Evolutionary conservation across 1,284 basidiomycete species (phyloP).

Genomic region (Agroathelia rolfsii): DNA sequence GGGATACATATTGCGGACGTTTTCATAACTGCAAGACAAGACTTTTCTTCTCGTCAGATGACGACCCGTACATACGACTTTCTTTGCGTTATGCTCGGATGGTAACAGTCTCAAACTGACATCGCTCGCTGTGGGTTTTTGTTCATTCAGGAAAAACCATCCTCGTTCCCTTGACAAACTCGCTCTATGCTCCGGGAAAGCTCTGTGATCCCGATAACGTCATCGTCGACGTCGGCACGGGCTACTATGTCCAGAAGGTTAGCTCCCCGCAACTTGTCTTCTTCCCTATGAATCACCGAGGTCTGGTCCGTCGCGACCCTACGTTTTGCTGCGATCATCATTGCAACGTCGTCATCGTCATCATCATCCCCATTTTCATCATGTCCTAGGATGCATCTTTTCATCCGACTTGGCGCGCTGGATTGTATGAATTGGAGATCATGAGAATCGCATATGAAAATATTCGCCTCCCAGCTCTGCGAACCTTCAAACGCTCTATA

Average conservation of each 20-base stretch:
- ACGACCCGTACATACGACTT: background rate
- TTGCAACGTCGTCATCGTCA: background rate
- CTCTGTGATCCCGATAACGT: constrained; percentile 79
- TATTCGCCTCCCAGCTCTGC: too few relatives aligned
- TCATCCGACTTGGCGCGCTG: constrained; percentile 1
- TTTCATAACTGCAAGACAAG: constrained; percentile 1
- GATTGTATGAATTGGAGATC: too few relatives aligned
- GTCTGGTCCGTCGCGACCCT: too few relatives aligned
- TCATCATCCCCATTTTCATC: constrained; percentile 5
- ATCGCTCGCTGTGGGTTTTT: constrained; percentile 4
- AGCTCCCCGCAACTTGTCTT: background rate
- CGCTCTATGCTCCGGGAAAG: constrained; percentile 91
- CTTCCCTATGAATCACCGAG: too few relatives aligned
- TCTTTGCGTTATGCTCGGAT: background rate
- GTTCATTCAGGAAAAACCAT: constrained; percentile 64
- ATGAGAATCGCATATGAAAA: too few relatives aligned
- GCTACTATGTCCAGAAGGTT: constrained; percentile 94
- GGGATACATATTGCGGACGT: too few relatives aligned
- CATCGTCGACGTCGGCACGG: constrained; percentile 92
- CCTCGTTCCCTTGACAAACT: constrained; percentile 88
- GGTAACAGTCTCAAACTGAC: constrained; percentile 1
- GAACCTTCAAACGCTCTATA: constrained; percentile 3
- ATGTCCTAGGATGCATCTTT: background rate
- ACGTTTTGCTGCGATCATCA: background rate
- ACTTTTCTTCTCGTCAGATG: background rate